Base-by-base conservation (phyloP, 129 eudicot genomes). In the Saposhnikovia divaricata region DNA sequence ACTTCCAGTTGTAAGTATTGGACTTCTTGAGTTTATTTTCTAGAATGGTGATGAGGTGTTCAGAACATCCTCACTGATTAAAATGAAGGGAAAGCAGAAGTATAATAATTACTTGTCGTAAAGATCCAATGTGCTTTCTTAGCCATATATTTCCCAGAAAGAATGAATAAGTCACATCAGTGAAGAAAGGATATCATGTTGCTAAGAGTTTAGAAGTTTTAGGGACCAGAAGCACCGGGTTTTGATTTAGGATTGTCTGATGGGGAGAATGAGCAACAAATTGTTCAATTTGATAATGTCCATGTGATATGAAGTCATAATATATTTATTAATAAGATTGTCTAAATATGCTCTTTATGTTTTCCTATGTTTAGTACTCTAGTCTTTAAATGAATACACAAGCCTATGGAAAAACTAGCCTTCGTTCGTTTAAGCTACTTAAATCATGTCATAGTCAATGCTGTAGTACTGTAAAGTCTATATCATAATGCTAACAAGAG, bases 1-100 rank as follows among this genome's bases (percentile, higher is more conserved):
- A 94, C 98, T 1, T 94, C 98, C 28, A 91, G 98, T 84, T 94
- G 98, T 94, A 86, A 83, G 98, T 86, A 63, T 79, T 63, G 44
- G 45, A 59, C 38, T 8, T 55, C 40, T 14, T 39, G 51, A 40
- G 16, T 40, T 42, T 9, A 48, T 46, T 78, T 66, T 42, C 12
- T 72, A 9, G 18, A 10, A 25, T 72, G 75, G 14, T 15, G 6
- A 71, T 16, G 75, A 34, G 75, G 74, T 70, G 25, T 38, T 38
- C 23, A 18, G 40, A 31, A 6, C 38, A 38, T 39, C 44, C 45
- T 70, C 74, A 70, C 76, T 42, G 34, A 7, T 21, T 40, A 31
- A 21, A 72, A 10, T 42, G 45, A 72, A 72, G 47, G 46, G 48
- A 71, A 38, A 34, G 25, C 28, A 40, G 19, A 18, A 37, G 75